Evolutionary conservation across 306 rosid species (phyloP), one percentile per base, ranked within the genome.

Genomic region (Lotus japonicus): DNA sequence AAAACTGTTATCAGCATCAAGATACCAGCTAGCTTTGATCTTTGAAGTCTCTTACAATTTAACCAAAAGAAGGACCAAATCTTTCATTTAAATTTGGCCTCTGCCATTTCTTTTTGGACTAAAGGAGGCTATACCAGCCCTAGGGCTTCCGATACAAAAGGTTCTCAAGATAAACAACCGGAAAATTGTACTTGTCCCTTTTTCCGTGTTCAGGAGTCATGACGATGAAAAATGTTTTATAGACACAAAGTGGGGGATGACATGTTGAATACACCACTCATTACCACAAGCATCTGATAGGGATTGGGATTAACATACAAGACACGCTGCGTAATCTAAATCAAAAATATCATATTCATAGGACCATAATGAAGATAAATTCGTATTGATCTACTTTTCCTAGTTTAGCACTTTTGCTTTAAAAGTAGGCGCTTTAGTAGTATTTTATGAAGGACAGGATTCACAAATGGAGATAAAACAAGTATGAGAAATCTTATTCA

Each of bases 181-280:
- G 56, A 57, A 39, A 41, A 58, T 38, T 13, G 16, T 16, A 17
- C 42, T 58, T 38, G 42, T 12, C 36, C 51, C 38, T 44, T 73
- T 75, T 28, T 21, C 31, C 11, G 28, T 42, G 52, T 53, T 50
- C 21, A 33, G 61, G 10, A 39, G 49, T 43, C 9, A 42, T 3
- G 15, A n/a, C n/a, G n/a, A n/a, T 8, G 52, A 49, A 42, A 66
- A 58, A 31, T 31, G 58, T 7, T 63, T 9, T 9, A 23, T 49
- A 21, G 19, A 53, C 14, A 51, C 11, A 51, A 58, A 53, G 48
- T 13, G n/a, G 9, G 36, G 72, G 26, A 21, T 36, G 35, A 12
- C 39, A 31, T 55, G 71, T 12, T 35, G 50, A 63, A 55, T 56
- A 54, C 51, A 48, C 56, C 66, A 49, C 31, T 58, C 78, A 71